Conservation (phyloP, 805 yeast species). For the Lipomyces oligophaga region DNA sequence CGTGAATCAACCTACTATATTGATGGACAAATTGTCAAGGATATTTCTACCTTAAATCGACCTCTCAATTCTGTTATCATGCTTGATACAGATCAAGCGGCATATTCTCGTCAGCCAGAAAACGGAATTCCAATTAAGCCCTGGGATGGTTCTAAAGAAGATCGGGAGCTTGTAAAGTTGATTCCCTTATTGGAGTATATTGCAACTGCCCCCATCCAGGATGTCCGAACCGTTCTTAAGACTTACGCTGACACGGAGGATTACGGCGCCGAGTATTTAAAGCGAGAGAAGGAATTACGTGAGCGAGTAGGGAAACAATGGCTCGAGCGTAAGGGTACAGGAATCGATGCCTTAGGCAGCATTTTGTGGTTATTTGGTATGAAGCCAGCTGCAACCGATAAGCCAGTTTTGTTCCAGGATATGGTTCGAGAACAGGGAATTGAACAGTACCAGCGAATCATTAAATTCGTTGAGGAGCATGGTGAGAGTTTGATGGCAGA, state of each 20-base stretch:
- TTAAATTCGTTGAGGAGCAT: slow-evolving; percentile 80
- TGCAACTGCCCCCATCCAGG: slow-evolving; percentile 80
- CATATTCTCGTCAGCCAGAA: slow-evolving; percentile 81
- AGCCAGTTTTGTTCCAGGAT: slow-evolving; percentile 76
- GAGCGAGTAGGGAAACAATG: slow-evolving; percentile 47
- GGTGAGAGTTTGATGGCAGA: slow-evolving; percentile 51
- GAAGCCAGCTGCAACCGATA: slow-evolving; percentile 40
- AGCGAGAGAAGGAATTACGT: slow-evolving; percentile 73
- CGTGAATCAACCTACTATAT: slow-evolving; percentile 87
- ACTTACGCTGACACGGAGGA: slow-evolving; percentile 64
- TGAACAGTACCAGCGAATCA: slow-evolving; percentile 77
- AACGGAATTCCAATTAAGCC: slow-evolving; percentile 81
- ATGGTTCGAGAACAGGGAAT: slow-evolving; percentile 88
- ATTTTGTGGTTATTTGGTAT: slow-evolving; percentile 34
- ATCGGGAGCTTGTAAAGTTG: slow-evolving; percentile 63
- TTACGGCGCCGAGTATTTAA: slow-evolving; percentile 73
- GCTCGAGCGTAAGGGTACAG: slow-evolving; percentile 39
- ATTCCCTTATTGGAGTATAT: slow-evolving; percentile 93
- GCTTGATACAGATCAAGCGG: slow-evolving; percentile 71
- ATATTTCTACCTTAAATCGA: slow-evolving; percentile 84
- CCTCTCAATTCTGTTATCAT: slow-evolving; percentile 77
- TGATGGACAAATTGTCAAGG: slow-evolving; percentile 88
- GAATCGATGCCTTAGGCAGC: slow-evolving; percentile 7
- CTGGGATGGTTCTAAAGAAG: slow-evolving; percentile 87
- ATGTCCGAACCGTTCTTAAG: slow-evolving; percentile 81